Conservation (phyloP, 1,284 basidiomycete genomes). For the Trametes sp. region DNA sequence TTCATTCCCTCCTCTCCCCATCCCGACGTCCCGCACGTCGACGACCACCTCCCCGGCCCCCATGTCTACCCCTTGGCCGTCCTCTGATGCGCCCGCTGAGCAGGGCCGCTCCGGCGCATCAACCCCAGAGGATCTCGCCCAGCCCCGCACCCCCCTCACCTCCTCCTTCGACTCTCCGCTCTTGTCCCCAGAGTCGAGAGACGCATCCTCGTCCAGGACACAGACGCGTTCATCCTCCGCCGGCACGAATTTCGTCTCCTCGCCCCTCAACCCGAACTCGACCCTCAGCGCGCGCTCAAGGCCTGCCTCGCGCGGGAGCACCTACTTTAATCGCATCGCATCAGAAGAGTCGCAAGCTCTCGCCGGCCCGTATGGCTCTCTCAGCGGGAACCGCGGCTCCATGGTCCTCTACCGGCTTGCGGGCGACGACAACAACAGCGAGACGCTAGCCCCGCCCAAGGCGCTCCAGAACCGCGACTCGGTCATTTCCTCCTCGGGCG, state of each 20-base stretch:
- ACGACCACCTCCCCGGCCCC: slow-evolving; percentile 16
- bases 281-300: slow-evolving; percentile 38
- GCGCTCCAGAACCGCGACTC: slow-evolving; percentile 47
- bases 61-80: slow-evolving; percentile 40
- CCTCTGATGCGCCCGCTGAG: slow-evolving; percentile 28
- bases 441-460: slow-evolving; percentile 42
- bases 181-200: slow-evolving; percentile 34
- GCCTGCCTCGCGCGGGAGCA: slow-evolving; percentile 36
- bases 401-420: slow-evolving; percentile 76
- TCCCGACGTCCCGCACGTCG: slow-evolving; percentile 7
- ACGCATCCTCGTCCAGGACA: slow-evolving; percentile 29
- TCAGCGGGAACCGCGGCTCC: slow-evolving; percentile 52
- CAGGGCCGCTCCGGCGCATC: slow-evolving; percentile 33
- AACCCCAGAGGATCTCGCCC: slow-evolving; percentile 35
- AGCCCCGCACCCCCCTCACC: slow-evolving; percentile 38
- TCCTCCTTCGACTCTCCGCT: slow-evolving; percentile 41
- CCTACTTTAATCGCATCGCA: slow-evolving; percentile 36
- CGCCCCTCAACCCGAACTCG: slow-evolving; percentile 56
- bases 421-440: slow-evolving; percentile 45
- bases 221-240: slow-evolving; percentile 42
- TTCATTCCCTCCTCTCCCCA: slow-evolving; percentile 22
- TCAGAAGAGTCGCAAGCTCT: slow-evolving; percentile 58
- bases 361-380: slow-evolving; percentile 36
- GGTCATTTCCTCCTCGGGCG: slow-evolving; percentile 52
- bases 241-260: slow-evolving; percentile 49